Conservation (phyloP, 1,139 yeast species). For the Candida neerlandica region DNA sequence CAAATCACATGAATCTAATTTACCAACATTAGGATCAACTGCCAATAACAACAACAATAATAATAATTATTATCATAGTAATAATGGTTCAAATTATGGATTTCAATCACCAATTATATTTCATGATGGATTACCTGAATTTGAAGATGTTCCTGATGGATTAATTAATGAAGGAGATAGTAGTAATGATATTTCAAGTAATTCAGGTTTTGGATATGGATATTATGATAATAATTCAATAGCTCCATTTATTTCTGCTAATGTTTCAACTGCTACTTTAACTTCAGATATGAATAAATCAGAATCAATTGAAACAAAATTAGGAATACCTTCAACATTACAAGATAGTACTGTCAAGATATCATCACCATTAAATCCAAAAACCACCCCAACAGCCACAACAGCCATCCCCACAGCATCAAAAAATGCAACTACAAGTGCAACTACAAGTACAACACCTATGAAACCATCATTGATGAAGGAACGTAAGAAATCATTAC, state of each 20-base stretch:
- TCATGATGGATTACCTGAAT: slow-evolving; percentile 35
- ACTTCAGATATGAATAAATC: slow-evolving; percentile 16
- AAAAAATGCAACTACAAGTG: no score
- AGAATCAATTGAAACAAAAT: slow-evolving; percentile 1
- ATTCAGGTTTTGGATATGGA: slow-evolving; percentile 10
- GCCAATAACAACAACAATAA: slow-evolving; percentile 13
- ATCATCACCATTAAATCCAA: slow-evolving; percentile 8
- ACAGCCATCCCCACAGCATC: no score
- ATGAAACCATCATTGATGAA: neutral
- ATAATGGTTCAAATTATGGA: slow-evolving; percentile 16
- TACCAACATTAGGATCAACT: slow-evolving; percentile 27
- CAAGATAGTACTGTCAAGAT: slow-evolving; percentile 1
- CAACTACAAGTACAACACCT: no score
- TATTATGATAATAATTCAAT: slow-evolving; percentile 6
- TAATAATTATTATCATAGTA: neutral
- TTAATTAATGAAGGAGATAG: slow-evolving; percentile 27
- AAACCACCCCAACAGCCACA: neutral
- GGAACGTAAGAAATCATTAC: slow-evolving; percentile 6
- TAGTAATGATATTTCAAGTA: slow-evolving; percentile 15
- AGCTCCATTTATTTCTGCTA: slow-evolving; percentile 19
- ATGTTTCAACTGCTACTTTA: slow-evolving; percentile 26
- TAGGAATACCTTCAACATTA: neutral
- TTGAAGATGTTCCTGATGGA: slow-evolving; percentile 48
- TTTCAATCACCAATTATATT: slow-evolving; percentile 28
- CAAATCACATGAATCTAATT: slow-evolving; percentile 48